Conservation (phyloP, 495 filamentous ascomycete genomes). For the Physcia stellaris region DNA sequence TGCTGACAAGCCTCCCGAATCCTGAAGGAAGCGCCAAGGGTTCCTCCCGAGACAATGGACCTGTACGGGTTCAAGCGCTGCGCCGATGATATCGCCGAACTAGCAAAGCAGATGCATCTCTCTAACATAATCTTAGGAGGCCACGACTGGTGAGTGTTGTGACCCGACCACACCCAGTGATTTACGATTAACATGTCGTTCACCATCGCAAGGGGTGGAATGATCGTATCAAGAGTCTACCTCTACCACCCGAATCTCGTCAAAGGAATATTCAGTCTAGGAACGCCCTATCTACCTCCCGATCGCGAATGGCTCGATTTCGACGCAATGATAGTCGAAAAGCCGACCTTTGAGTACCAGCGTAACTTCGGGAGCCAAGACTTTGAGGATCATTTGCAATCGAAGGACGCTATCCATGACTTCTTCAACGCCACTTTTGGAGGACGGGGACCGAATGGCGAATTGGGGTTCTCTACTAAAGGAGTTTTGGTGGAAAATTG, state of each 20-base stretch:
- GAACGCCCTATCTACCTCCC: slow-evolving; percentile 56
- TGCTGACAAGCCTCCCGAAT: no score
- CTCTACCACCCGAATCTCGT: slow-evolving; percentile 61
- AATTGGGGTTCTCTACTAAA: slow-evolving; percentile 36
- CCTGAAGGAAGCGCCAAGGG: slow-evolving; percentile 43
- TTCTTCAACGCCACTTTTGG: slow-evolving; percentile 62
- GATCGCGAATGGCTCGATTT: slow-evolving; percentile 34
- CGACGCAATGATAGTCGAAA: slow-evolving; percentile 32
- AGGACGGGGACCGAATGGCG: slow-evolving; percentile 38
- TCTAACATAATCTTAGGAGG: slow-evolving; percentile 58
- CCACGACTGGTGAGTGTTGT: slow-evolving; percentile 58
- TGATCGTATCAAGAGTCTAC: slow-evolving; percentile 46
- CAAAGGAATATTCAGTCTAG: slow-evolving; percentile 59
- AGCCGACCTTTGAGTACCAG: slow-evolving; percentile 73
- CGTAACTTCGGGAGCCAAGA: slow-evolving; percentile 54
- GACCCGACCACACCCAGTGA: not conserved
- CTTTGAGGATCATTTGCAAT: slow-evolving; percentile 46
- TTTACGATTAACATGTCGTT: not conserved
- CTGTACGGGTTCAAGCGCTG: slow-evolving; percentile 57
- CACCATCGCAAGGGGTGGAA: slow-evolving; percentile 32
- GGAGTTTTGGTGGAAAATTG: slow-evolving; percentile 42
- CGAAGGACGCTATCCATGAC: slow-evolving; percentile 43
- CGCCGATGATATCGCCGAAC: slow-evolving; percentile 54
- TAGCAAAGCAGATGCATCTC: slow-evolving; percentile 44
- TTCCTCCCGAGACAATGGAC: slow-evolving; percentile 32